phyloP scores from a whole-genome alignment of 768 basidiomycete species.

The Boletus rubropictus region DNA sequence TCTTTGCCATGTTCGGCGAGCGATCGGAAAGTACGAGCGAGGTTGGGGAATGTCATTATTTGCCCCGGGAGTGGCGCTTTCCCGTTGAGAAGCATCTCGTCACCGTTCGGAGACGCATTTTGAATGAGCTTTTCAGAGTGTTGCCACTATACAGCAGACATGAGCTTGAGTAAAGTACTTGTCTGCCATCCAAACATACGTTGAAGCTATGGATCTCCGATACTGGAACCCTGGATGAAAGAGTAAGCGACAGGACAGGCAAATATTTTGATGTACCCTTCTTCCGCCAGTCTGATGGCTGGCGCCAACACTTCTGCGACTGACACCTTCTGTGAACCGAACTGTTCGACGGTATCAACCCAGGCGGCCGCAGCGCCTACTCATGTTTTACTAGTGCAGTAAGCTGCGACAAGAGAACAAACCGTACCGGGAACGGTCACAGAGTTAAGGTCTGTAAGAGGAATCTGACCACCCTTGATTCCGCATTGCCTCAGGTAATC shows the following conservation, averaged over 20 bases:
- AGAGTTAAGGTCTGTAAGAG: constrained; percentile 76
- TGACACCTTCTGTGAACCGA: constrained; percentile 66
- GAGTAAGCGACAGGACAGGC: not conserved
- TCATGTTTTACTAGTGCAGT: constrained; percentile 16
- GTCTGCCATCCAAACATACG: constrained; percentile 33
- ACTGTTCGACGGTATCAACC: constrained; percentile 79
- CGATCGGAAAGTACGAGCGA: constrained; percentile 79
- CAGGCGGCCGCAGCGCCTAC: constrained; percentile 90
- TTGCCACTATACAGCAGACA: constrained; percentile 36
- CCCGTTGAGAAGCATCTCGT: constrained; percentile 83
- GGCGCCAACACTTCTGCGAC: constrained; percentile 76
- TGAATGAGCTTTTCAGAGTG: constrained; percentile 60
- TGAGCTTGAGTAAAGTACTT: not conserved
- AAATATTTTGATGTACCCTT: constrained; percentile 53
- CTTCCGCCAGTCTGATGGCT: constrained; percentile 86
- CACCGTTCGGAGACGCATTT: constrained; percentile 77
- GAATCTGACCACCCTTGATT: constrained; percentile 61
- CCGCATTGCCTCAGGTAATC: constrained; percentile 69
- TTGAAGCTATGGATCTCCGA: constrained; percentile 70
- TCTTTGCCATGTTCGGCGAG: constrained; percentile 79
- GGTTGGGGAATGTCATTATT: constrained; percentile 71
- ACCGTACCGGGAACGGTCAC: constrained; percentile 76
- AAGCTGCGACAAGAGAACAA: not conserved
- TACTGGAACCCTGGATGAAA: constrained; percentile 62
- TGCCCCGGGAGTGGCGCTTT: constrained; percentile 83